Base-by-base conservation (phyloP, 441 rosid species). In the Macaranga tanarius region DNA sequence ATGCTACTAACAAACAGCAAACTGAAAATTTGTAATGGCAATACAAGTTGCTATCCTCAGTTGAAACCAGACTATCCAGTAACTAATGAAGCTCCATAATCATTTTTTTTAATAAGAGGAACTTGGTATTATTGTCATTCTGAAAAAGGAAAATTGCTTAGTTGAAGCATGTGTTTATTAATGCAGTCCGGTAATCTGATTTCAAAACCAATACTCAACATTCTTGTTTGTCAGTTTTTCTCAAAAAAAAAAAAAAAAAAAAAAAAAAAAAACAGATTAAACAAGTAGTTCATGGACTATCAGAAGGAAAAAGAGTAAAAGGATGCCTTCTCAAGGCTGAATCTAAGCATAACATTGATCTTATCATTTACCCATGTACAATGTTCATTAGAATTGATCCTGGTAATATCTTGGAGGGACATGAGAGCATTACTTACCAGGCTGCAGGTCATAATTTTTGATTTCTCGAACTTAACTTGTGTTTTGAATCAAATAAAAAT, bases 401-500 rank as follows among this genome's bases (percentile, higher is more conserved):
- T 65, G 48, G 10, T 44, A 52, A 23, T 40, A 25, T 34, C 5
- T 11, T 11, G 20, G 68, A 56, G 20, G 47, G 20, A 28, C 51
- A 55, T 28, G 72, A 60, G 26, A 74, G 65, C 63, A 62, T 51
- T 40, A 10, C 72, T 72, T 60, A 73, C 75, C 67, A 26, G 28
- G 20, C 44, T 31, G 51, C 60, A 62, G 66, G 73, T 69, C 40
- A 71, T 64, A 67, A 38, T 71, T 28, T 70, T 22, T 51, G 69
- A 34, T 73, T 63, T 79, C 83, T 74, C 28, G 57, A 64, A 50
- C 56, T 74, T 74, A 67, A 17, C 23, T 75, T 74, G 65, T 79
- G 65, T 73, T 79, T 73, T 26, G 80, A 66, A 47, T 71, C 75
- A 62, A 87, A 79, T 63, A 85, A 62, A 69, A 76, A 76, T n/a